Conservation (phyloP, 2,329 filamentous ascomycete genomes). For the Aspergillus texensis region DNA sequence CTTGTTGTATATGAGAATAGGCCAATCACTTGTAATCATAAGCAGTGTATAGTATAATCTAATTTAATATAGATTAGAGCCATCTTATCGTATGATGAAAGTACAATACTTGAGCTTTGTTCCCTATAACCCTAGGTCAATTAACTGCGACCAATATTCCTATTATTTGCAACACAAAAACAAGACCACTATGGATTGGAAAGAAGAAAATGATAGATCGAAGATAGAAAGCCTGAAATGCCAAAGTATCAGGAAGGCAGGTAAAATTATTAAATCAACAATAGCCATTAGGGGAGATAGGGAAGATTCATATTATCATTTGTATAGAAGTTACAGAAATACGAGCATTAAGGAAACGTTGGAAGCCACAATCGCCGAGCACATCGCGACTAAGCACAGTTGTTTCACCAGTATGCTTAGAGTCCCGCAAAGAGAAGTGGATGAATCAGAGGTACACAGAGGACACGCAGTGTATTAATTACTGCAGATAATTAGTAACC, state of each 20-base stretch:
- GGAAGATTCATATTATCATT: not conserved
- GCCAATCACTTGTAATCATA: not conserved
- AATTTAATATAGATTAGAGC: not conserved
- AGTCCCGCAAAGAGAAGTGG: not conserved
- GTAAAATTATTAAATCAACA: slow-evolving; percentile 18
- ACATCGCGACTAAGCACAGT: not conserved
- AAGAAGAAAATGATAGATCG: not conserved
- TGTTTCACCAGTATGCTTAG: not conserved
- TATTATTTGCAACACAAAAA: not conserved
- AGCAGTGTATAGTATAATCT: not conserved
- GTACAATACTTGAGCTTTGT: not conserved
- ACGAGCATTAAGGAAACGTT: not conserved
- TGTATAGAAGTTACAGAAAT: not conserved
- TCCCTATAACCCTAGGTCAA: too few species aligned
- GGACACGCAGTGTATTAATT: slow-evolving; percentile 28
- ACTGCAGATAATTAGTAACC: slow-evolving; percentile 27
- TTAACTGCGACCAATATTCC: not conserved
- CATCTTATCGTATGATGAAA: not conserved
- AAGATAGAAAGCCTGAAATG: slow-evolving; percentile 6
- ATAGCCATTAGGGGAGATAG: not conserved
- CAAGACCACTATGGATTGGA: not conserved
- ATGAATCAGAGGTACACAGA: not conserved
- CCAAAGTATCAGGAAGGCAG: not conserved
- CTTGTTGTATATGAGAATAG: not conserved
- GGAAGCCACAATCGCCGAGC: too few species aligned